Percentiles rank a stretch among this genome's conserved stretches.
These are phyloP conservation scores for Camellia oleifera DNA, from an alignment of 179 eudicot genomes.

Conservation along the genomic window DNA sequence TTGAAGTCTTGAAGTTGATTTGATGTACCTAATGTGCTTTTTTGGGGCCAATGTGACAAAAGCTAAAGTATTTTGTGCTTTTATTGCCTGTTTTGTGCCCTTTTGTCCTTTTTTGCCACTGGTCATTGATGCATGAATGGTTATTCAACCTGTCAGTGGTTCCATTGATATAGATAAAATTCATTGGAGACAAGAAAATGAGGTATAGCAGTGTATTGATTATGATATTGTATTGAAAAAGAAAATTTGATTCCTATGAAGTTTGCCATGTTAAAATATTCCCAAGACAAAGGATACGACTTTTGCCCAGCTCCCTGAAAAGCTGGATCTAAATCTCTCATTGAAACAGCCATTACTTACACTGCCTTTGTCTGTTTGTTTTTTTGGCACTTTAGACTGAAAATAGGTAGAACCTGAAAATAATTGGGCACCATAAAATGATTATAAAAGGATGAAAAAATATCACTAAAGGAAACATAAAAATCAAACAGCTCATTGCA, in stretches of 20 bases:
- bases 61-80: too few relatives aligned
- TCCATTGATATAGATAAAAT: too few relatives aligned
- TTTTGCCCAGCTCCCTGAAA: conserved; percentile 96
- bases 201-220: not conserved
- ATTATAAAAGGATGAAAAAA: not conserved
- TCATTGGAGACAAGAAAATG: too few relatives aligned
- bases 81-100: too few relatives aligned
- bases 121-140: too few relatives aligned
- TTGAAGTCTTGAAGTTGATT: too few relatives aligned
- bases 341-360: conserved; percentile 70
- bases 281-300: conserved; percentile 80
- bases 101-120: too few relatives aligned
- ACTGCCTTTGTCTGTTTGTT: conserved; percentile 8
- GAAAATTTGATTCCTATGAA: not conserved
- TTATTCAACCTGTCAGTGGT: too few relatives aligned
- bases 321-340: conserved; percentile 83
- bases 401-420: conserved; percentile 24
- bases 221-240: not conserved
- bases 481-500: not conserved
- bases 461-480: not conserved
- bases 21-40: too few relatives aligned
- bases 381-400: conserved; percentile 17
- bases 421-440: conserved; percentile 19
- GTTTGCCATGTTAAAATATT: not conserved
- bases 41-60: too few relatives aligned